phyloP scores from a whole-genome alignment of 2,329 filamentous ascomycete species.

The Fusarium liriodendri region DNA sequence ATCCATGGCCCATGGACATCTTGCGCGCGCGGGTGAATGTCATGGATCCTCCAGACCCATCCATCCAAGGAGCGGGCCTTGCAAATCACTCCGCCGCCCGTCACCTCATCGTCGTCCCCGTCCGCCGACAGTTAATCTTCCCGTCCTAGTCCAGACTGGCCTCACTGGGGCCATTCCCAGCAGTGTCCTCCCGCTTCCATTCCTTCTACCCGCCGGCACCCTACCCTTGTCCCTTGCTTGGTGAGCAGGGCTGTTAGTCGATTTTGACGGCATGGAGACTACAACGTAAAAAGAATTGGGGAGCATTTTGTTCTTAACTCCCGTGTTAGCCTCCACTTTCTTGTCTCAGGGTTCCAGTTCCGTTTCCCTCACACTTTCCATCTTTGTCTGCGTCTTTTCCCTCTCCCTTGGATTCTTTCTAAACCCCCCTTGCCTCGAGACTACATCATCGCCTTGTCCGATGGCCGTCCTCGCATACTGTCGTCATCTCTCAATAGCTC shows the following conservation, averaged over 20 bases:
- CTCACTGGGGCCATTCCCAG: constrained; percentile 4
- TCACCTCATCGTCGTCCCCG: constrained; percentile 4
- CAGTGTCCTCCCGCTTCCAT: constrained; percentile 8
- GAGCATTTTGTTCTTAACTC: constrained; percentile 26
- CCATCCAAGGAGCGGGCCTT: constrained; percentile 8
- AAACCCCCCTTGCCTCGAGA: constrained; percentile 14
- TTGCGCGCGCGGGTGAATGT: background rate
- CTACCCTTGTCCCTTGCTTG: constrained; percentile 16
- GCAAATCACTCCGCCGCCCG: constrained; percentile 15
- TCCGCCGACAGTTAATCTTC: background rate
- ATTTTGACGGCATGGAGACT: constrained; percentile 27
- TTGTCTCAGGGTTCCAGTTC: constrained; percentile 21
- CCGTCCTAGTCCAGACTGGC: background rate
- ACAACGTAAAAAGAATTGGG: constrained; percentile 5
- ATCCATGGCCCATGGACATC: background rate
- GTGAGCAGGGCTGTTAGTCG: constrained; percentile 31
- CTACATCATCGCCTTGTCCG: constrained; percentile 20
- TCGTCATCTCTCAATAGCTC: constrained; percentile 10
- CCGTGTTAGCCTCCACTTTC: constrained; percentile 21
- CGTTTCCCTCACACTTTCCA: background rate
- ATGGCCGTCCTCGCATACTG: constrained; percentile 18
- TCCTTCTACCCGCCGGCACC: constrained; percentile 10
- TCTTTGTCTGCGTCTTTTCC: background rate
- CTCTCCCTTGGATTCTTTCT: constrained; percentile 12
- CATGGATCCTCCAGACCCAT: background rate